Evolutionary conservation across 1,139 yeast species (phyloP).

Genomic region (Wickerhamomyces sp.): DNA sequence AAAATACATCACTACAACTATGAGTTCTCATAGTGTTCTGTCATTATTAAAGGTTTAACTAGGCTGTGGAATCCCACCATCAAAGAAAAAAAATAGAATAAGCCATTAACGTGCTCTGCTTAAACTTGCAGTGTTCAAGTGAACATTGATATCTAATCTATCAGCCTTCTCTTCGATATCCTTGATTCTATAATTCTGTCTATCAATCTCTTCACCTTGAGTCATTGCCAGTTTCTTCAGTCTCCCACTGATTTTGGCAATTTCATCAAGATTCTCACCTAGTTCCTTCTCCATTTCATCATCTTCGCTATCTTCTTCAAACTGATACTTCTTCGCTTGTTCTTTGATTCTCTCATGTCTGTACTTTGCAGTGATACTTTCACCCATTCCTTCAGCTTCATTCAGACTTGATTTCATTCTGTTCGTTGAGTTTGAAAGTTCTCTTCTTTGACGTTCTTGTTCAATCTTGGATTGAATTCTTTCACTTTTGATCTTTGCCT

Average conservation of each 20-base stretch:
- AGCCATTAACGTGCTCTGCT: slow-evolving; percentile 11
- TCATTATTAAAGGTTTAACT: too few species aligned
- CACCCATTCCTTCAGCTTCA: slow-evolving; percentile 26
- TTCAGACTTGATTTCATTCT: slow-evolving; percentile 38
- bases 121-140: slow-evolving; percentile 38
- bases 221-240: slow-evolving; percentile 47
- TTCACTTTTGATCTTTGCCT: slow-evolving; percentile 62
- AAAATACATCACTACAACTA: too few species aligned
- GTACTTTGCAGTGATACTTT: slow-evolving; percentile 29
- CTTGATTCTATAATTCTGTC: slow-evolving; percentile 48
- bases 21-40: too few species aligned
- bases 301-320: slow-evolving; percentile 58
- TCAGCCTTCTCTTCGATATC: slow-evolving; percentile 50
- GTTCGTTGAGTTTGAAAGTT: slow-evolving; percentile 41
- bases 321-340: slow-evolving; percentile 42
- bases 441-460: slow-evolving; percentile 39
- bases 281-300: slow-evolving; percentile 57
- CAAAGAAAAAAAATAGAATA: too few species aligned
- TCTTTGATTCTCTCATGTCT: slow-evolving; percentile 32
- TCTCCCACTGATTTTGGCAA: slow-evolving; percentile 42
- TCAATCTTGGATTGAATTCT: slow-evolving; percentile 53
- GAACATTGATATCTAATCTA: slow-evolving; percentile 47
- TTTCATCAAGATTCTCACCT: slow-evolving; percentile 47
- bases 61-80: too few species aligned
- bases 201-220: slow-evolving; percentile 48